A percentile compares a stretch with the other conserved stretches of the same genome.
These are phyloP conservation scores for Vavraia culicis DNA, from an alignment of 371 early-diverging fungal genomes.

Conservation along the genomic window DNA sequence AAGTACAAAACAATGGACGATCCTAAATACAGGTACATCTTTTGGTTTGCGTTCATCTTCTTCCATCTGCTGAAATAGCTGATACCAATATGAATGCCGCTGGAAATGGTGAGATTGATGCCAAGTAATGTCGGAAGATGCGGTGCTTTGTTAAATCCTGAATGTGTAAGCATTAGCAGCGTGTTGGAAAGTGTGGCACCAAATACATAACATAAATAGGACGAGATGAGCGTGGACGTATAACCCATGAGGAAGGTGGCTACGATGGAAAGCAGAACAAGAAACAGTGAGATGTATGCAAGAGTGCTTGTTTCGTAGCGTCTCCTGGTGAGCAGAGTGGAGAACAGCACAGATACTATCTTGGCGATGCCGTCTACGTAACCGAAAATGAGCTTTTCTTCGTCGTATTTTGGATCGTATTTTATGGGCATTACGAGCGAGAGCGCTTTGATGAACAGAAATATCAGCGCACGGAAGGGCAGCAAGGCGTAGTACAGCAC, in stretches of 20 bases:
- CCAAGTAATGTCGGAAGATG: slow-evolving; percentile 8
- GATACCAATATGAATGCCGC: slow-evolving; percentile 23
- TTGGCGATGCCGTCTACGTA: slow-evolving; percentile 26
- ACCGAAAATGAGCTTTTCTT: slow-evolving; percentile 20
- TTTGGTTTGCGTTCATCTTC: slow-evolving; percentile 1
- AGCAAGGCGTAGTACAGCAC: slow-evolving; percentile 1
- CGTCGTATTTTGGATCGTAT: slow-evolving; percentile 2
- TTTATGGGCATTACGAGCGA: not conserved
- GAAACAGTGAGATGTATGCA: too few relatives aligned
- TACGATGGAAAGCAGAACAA: too few relatives aligned
- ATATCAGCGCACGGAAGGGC: slow-evolving; percentile 13
- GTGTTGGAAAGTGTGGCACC: too few relatives aligned
- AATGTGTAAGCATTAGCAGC: too few relatives aligned
- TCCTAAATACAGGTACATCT: slow-evolving; percentile 7
- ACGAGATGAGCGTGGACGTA: too few relatives aligned
- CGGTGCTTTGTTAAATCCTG: slow-evolving; percentile 1
- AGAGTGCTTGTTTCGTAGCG: too few relatives aligned
- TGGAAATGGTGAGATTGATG: slow-evolving; percentile 19
- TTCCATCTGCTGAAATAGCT: slow-evolving; percentile 2
- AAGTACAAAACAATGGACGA: too few relatives aligned
- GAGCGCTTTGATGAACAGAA: slow-evolving; percentile 9
- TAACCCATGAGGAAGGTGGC: too few relatives aligned
- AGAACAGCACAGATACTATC: slow-evolving; percentile 5
- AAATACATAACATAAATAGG: too few relatives aligned
- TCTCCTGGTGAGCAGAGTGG: slow-evolving; percentile 4